phyloP scores from a whole-genome alignment of 176 grass and related monocot species.

The Melocanna baccifera region DNA sequence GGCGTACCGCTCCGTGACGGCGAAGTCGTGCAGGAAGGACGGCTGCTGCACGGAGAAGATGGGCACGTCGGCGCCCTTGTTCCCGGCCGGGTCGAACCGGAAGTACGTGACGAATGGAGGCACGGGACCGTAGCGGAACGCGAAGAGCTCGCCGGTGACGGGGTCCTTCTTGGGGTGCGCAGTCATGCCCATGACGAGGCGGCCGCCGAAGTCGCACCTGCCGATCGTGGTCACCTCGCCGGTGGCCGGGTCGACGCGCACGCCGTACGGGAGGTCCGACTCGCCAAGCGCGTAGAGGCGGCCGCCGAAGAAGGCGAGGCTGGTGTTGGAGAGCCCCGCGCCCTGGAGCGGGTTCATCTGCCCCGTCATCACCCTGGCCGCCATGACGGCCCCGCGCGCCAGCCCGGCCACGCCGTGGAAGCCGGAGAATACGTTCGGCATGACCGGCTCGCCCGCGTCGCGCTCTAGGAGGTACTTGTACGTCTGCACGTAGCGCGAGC shows the following conservation, averaged over 20 bases:
- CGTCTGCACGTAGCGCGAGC: conserved; percentile 90
- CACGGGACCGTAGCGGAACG: conserved; percentile 73
- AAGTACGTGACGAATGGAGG: conserved; percentile 91
- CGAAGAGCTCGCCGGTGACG: conserved; percentile 65
- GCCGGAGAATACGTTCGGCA: conserved; percentile 72
- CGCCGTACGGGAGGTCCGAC: conserved; percentile 76
- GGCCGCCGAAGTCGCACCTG: conserved; percentile 64
- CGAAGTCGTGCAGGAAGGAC: conserved; percentile 88
- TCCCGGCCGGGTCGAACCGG: conserved; percentile 67
- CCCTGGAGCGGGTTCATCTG: conserved; percentile 78
- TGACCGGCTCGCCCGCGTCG: conserved; percentile 56
- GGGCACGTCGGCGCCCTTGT: conserved; percentile 76
- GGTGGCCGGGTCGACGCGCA: conserved; percentile 45
- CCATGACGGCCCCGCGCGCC: conserved; percentile 61
- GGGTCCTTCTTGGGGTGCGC: conserved; percentile 88
- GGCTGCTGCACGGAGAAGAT: conserved; percentile 73
- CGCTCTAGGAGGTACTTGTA: conserved; percentile 90
- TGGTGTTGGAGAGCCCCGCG: conserved; percentile 79
- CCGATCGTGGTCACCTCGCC: conserved; percentile 67
- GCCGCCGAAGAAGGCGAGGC: conserved; percentile 66
- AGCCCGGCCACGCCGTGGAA: conserved; percentile 75
- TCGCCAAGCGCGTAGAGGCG: conserved; percentile 87
- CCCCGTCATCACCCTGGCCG: conserved; percentile 75
- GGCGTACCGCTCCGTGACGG: conserved; percentile 62
- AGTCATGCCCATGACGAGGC: conserved; percentile 78